Conservation (phyloP, 768 basidiomycete species). For the Agrocybe pediades region DNA sequence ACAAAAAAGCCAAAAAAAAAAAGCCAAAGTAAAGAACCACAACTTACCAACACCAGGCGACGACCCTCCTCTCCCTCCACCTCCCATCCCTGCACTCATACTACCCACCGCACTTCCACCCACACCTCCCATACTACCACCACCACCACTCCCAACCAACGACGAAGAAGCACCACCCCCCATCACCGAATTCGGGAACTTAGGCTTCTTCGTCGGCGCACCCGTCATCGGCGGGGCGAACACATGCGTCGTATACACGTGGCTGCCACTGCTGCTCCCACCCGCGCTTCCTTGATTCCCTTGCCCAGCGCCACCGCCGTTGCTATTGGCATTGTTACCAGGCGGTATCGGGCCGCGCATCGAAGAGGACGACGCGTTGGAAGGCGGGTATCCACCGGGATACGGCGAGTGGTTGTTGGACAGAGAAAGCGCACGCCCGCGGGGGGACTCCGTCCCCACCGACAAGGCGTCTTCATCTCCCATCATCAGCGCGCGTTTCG, state of each 20-base stretch:
- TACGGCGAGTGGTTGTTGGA: too few relatives aligned
- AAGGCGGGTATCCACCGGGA: too few relatives aligned
- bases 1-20: neutral
- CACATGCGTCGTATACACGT: slow-evolving; percentile 62
- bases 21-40: slow-evolving; percentile 5
- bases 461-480: neutral
- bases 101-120: slow-evolving; percentile 11
- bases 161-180: too few relatives aligned
- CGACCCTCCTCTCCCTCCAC: slow-evolving; percentile 11
- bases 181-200: slow-evolving; percentile 35
- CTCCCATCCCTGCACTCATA: too few relatives aligned
- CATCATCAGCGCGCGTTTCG: too few relatives aligned
- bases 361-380: too few relatives aligned
- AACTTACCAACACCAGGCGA: slow-evolving; percentile 7
- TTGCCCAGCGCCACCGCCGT: neutral
- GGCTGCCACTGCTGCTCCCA: slow-evolving; percentile 30
- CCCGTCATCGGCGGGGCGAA: slow-evolving; percentile 76
- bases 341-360: too few relatives aligned
- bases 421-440: too few relatives aligned
- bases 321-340: neutral
- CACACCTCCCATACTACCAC: slow-evolving; percentile 13
- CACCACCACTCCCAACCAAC: slow-evolving; percentile 8
- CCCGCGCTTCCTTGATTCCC: slow-evolving; percentile 20
- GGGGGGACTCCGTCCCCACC: too few relatives aligned
- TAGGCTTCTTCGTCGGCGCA: slow-evolving; percentile 68